A percentile compares a stretch with the other conserved stretches of the same genome.
Evolutionary conservation across 345 rosid genomes (phyloP).

Genomic region (Populus nigra): DNA sequence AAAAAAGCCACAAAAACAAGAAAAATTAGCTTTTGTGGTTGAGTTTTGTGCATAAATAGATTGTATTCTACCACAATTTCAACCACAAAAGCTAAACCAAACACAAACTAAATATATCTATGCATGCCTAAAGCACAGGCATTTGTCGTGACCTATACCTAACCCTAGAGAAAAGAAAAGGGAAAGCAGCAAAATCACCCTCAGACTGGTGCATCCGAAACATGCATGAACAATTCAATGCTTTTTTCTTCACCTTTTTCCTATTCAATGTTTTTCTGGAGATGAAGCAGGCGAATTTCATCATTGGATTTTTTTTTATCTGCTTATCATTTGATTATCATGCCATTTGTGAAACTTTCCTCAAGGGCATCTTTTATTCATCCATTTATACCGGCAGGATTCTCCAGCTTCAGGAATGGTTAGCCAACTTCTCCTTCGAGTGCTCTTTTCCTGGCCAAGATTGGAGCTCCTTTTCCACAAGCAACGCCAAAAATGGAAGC

Average conservation of each 20-base stretch:
- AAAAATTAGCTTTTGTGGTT: too few relatives aligned
- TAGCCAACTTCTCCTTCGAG: constrained; percentile 43
- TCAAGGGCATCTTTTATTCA: constrained; percentile 41
- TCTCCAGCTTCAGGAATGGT: constrained; percentile 35
- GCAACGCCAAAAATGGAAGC: constrained; percentile 45
- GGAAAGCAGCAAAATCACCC: neutral
- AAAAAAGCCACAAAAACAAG: too few relatives aligned
- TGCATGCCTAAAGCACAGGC: neutral
- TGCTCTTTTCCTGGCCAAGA: constrained; percentile 52
- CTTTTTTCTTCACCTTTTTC: neutral
- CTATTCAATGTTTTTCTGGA: neutral
- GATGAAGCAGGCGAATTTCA: neutral
- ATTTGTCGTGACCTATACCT: neutral
- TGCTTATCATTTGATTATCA: constrained; percentile 16
- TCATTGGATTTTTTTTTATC: neutral
- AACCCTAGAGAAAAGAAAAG: neutral
- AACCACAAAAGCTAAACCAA: too few relatives aligned
- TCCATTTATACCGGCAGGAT: constrained; percentile 46
- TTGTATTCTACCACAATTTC: too few relatives aligned
- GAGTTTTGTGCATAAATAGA: too few relatives aligned
- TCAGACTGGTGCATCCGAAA: neutral
- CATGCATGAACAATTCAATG: neutral
- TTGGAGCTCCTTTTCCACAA: constrained; percentile 44
- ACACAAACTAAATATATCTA: neutral
- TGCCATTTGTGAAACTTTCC: constrained; percentile 36